phyloP scores from a whole-genome alignment of 495 filamentous ascomycete genomes.

The Hypomontagnella monticulosa region DNA sequence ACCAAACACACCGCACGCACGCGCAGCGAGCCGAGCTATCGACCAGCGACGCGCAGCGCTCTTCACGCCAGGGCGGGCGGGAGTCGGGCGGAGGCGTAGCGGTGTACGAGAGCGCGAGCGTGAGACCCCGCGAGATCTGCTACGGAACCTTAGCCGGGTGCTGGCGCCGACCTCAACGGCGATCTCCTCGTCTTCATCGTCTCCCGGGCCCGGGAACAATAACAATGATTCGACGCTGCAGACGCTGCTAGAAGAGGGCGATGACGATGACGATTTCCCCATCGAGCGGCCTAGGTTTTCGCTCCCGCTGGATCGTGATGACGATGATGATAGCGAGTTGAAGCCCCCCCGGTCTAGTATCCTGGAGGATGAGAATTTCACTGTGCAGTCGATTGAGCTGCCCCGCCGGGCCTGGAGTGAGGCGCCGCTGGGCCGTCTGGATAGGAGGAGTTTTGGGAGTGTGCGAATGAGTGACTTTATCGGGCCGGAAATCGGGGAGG shows the following conservation, averaged over 20 bases:
- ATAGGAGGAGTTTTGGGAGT: conserved; percentile 64
- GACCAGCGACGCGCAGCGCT: conserved; percentile 77
- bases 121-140: conserved; percentile 77
- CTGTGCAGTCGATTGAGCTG: conserved; percentile 74
- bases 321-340: conserved; percentile 66
- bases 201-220: conserved; percentile 32
- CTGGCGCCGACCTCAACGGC: conserved; percentile 68
- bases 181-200: conserved; percentile 68
- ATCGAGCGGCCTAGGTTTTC: conserved; percentile 71
- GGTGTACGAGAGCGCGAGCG: conserved; percentile 66
- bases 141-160: conserved; percentile 72
- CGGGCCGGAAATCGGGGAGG: conserved; percentile 49
- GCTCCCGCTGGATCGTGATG: conserved; percentile 71
- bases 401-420: conserved; percentile 69
- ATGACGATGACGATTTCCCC: conserved; percentile 70
- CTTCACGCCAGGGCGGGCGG: conserved; percentile 72
- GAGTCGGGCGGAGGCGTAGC: conserved; percentile 70
- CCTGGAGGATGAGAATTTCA: conserved; percentile 75
- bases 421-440: conserved; percentile 55
- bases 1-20: conserved; percentile 72
- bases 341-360: conserved; percentile 70
- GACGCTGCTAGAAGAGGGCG: conserved; percentile 59
- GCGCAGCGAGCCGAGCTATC: conserved; percentile 70
- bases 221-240: conserved; percentile 30
- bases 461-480: conserved; percentile 71